Evolutionary conservation across 176 grass and related monocot species (phyloP).

Genomic region (Oryza officinalis): DNA sequence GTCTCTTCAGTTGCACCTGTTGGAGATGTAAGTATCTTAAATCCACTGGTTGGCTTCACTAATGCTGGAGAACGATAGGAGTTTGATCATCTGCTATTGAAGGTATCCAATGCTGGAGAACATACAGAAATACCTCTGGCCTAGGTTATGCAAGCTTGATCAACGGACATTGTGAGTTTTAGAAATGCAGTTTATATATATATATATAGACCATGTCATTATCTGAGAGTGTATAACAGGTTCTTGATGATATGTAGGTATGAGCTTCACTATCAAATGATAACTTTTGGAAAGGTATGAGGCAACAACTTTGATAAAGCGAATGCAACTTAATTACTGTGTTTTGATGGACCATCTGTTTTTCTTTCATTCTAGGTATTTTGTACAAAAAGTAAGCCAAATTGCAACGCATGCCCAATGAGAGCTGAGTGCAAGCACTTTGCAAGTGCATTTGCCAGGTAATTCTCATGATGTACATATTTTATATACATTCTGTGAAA

Average conservation of each 20-base stretch:
- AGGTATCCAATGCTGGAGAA: conserved; percentile 81
- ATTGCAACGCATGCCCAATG: conserved; percentile 74
- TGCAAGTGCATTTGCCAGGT: conserved; percentile 73
- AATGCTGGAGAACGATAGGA: background rate
- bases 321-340: background rate
- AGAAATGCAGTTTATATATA: conserved; percentile 24
- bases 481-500: background rate
- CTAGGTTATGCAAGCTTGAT: conserved; percentile 77
- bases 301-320: background rate
- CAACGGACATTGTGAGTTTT: conserved; percentile 64
- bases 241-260: conserved; percentile 36
- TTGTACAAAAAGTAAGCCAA: conserved; percentile 72
- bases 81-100: conserved; percentile 36
- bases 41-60: background rate
- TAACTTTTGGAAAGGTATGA: conserved; percentile 69
- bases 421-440: conserved; percentile 73
- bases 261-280: conserved; percentile 73
- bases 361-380: conserved; percentile 44
- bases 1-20: conserved; percentile 70
- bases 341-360: background rate
- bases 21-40: conserved; percentile 60
- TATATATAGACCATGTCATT: conserved; percentile 19
- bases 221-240: conserved; percentile 5
- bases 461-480: conserved; percentile 14
- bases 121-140: conserved; percentile 89